Conservation (phyloP, 305 asterid genomes). For the Lippia alba region DNA sequence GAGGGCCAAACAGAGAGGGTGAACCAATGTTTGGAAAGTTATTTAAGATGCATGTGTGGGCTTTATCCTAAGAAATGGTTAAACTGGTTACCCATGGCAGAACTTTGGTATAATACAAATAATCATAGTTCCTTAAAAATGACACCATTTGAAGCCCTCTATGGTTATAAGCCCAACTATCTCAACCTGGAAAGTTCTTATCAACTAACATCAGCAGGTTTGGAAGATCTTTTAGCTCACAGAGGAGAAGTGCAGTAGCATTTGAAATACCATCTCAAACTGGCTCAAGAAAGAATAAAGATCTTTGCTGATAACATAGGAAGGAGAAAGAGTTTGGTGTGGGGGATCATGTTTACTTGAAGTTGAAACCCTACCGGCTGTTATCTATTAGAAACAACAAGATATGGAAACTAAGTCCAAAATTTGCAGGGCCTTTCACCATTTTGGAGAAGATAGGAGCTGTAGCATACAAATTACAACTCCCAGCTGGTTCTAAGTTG, state of each 20-base stretch:
- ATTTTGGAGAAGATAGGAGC: not conserved
- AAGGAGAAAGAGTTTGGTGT: not conserved
- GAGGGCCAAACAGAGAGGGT: not conserved
- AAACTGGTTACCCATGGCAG: not conserved
- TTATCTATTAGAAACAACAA: not conserved
- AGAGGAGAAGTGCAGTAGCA: not conserved
- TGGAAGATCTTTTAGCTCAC: not conserved
- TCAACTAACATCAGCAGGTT: not conserved
- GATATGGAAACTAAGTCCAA: not conserved
- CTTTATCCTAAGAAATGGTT: not conserved
- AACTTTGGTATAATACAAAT: not conserved
- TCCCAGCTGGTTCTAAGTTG: too few relatives aligned
- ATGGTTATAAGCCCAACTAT: not conserved
- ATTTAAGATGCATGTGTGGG: not conserved
- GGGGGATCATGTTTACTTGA: not conserved
- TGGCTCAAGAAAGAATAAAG: not conserved
- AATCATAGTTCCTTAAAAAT: not conserved
- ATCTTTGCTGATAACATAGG: not conserved
- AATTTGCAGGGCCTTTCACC: not conserved
- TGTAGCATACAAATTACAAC: too few relatives aligned
- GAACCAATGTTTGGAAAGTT: not conserved
- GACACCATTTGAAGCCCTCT: not conserved
- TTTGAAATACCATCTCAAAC: not conserved
- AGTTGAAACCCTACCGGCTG: not conserved
- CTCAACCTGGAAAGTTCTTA: not conserved